A percentile compares a stretch with the other conserved stretches of the same genome.
Evolutionary conservation across 2,329 filamentous ascomycete genomes (phyloP).

Genomic region (Penicillium oxalicum): DNA sequence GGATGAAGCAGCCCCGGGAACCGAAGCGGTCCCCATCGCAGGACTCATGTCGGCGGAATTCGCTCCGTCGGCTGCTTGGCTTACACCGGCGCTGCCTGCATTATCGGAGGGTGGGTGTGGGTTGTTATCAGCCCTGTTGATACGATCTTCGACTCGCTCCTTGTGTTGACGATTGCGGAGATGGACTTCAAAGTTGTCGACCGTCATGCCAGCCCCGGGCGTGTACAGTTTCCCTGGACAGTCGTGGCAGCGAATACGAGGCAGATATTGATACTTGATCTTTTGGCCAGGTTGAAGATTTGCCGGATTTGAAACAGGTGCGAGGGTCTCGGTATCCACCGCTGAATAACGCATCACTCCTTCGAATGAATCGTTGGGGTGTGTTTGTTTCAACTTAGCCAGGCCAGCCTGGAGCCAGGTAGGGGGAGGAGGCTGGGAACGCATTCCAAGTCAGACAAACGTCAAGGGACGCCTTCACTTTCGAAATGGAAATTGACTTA

Average conservation of each 20-base stretch:
- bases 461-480: conserved; percentile 6
- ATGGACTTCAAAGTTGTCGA: conserved; percentile 89
- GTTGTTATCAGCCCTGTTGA: conserved; percentile 27
- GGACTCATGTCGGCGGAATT: conserved; percentile 14
- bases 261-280: conserved; percentile 74
- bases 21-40: conserved; percentile 5
- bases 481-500: conserved; percentile 32
- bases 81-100: conserved; percentile 12
- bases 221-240: conserved; percentile 94
- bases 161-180: conserved; percentile 77
- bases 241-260: conserved; percentile 84
- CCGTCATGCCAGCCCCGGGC: conserved; percentile 74
- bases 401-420: conserved; percentile 75
- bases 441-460: conserved; percentile 13
- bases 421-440: conserved; percentile 69
- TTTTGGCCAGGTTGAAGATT: conserved; percentile 51
- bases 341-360: conserved; percentile 85
- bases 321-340: conserved; percentile 65
- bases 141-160: conserved; percentile 58
- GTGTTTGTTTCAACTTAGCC: conserved; percentile 60
- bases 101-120: conserved; percentile 4
- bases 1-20: conserved; percentile 8
- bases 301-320: conserved; percentile 53
- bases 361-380: conserved; percentile 80
- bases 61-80: conserved; percentile 10